Evolutionary conservation across 129 eudicot genomes (phyloP), one percentile per base, ranked within the genome.

Genomic region (Pseudognaphalium luteoalbum): DNA sequence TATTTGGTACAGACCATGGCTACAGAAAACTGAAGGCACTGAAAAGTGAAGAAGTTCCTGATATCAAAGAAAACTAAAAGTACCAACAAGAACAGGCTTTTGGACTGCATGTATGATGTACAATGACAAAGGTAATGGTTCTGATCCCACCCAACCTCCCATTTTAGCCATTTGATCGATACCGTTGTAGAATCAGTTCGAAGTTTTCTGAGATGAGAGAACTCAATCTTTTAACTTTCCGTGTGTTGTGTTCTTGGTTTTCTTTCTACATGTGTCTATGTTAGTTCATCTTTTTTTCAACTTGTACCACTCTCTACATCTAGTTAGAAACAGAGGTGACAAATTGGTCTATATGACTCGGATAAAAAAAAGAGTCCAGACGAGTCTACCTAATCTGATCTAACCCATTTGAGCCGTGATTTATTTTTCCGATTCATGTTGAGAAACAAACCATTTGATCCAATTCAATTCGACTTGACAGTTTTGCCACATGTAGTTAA

Each of bases 1-100:
- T 94, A 78, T 94, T 94, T 52, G 96, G 98, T 21, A 94, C 98
- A 32, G 98, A 94, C 67, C 80, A 69, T 21, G 98, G 98, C 63
- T 94, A 90, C 87, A 87, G 98, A 86, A 94, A 86, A 78, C 66
- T 94, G 83, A 83, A 88, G 85, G 91, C 83, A 4, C 78, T 94
- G 70, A 86, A 91, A 85, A 72, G 83, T 61, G 91, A 82, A 74
- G 94, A 84, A 58, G 90, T 77, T 47, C 76, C 77, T 15, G 80
- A 66, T 61, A 33, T 59, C 65, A 89, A 92, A 86, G 80, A 71
- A 77, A 83, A 51, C 44, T 86, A 66, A 75, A 4, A 41, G 66
- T 61, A 29, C 58, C 22, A 74, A 30, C 37, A 39, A 58, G 54
- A 63, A 17, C 52, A 17, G 11, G 63, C 39, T 16, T 78, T 75